A percentile compares a stretch with the other conserved stretches of the same genome.
Conservation (phyloP, 495 filamentous ascomycete genomes). For the Geoglossum glabrum region DNA sequence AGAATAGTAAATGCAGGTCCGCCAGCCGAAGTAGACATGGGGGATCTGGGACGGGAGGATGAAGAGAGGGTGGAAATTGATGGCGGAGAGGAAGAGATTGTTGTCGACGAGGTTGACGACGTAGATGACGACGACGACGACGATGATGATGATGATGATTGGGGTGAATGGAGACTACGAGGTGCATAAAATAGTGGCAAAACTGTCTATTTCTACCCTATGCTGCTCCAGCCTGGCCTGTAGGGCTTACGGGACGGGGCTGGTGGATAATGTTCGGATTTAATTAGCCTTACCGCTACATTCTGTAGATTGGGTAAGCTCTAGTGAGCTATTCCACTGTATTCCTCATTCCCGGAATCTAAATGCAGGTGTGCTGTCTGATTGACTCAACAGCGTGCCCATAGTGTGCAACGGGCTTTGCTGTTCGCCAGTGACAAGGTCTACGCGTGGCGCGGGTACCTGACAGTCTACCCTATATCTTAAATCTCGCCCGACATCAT, state of each 20-base stretch:
- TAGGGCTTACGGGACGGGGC: too few relatives aligned
- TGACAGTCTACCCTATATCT: background rate
- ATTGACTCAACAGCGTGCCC: too few relatives aligned
- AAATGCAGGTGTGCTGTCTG: too few relatives aligned
- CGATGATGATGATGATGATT: conserved; percentile 2
- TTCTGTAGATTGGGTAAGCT: too few relatives aligned
- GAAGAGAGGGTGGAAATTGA: background rate
- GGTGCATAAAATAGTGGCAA: background rate
- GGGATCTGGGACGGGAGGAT: too few relatives aligned
- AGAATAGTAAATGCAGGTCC: background rate
- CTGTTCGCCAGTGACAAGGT: background rate
- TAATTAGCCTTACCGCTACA: too few relatives aligned
- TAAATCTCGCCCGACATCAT: background rate
- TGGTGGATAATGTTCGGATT: too few relatives aligned
- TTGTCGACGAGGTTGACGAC: conserved; percentile 16
- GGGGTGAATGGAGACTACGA: conserved; percentile 4
- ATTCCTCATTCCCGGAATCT: too few relatives aligned
- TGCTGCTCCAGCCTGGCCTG: too few relatives aligned
- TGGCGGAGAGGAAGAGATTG: conserved; percentile 14
- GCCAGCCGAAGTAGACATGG: background rate
- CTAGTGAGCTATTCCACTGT: too few relatives aligned
- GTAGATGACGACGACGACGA: conserved; percentile 17
- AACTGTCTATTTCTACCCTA: too few relatives aligned
- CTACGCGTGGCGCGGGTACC: background rate
- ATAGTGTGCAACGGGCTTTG: background rate